These are phyloP conservation scores for Silene vulgaris DNA, from an alignment of 179 eudicot genomes.

Conservation along the genomic window DNA sequence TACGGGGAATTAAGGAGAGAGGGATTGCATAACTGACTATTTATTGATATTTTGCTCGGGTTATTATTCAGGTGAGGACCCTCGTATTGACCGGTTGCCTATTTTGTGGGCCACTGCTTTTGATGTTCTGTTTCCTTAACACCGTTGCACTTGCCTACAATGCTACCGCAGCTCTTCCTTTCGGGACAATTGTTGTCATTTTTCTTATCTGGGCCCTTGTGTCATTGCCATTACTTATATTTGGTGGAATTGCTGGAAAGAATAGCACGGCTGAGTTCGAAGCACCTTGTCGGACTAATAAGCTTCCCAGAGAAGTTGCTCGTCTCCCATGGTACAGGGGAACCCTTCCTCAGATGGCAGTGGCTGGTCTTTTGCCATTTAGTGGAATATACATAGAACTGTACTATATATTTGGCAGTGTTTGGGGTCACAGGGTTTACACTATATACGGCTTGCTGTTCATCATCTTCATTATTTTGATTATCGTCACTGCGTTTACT, in stretches of 20 bases:
- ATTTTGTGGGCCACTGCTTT: conserved; percentile 38
- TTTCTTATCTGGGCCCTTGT: conserved; percentile 42
- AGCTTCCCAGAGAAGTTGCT: conserved; percentile 41
- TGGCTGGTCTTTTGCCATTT: conserved; percentile 37
- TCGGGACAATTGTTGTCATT: conserved; percentile 41
- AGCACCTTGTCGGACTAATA: conserved; percentile 40
- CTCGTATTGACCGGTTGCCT: conserved; percentile 38
- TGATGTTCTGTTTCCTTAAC: conserved; percentile 44
- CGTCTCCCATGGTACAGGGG: conserved; percentile 37
- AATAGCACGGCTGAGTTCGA: conserved; percentile 31
- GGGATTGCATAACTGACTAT: background rate
- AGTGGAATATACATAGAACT: conserved; percentile 37
- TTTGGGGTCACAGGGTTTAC: conserved; percentile 45
- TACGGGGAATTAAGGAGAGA: background rate
- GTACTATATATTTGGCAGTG: conserved; percentile 42
- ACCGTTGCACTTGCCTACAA: conserved; percentile 40
- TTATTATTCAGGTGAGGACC: conserved; percentile 34
- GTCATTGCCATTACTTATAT: conserved; percentile 26
- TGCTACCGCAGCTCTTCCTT: conserved; percentile 43
- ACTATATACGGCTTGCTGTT: conserved; percentile 42
- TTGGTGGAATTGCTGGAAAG: conserved; percentile 31
- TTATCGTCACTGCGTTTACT: conserved; percentile 42
- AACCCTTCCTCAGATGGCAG: conserved; percentile 43
- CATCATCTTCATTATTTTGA: conserved; percentile 39
- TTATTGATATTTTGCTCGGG: conserved; percentile 4